Base-by-base conservation (phyloP, 768 basidiomycete genomes). In the Mycena vitilis region DNA sequence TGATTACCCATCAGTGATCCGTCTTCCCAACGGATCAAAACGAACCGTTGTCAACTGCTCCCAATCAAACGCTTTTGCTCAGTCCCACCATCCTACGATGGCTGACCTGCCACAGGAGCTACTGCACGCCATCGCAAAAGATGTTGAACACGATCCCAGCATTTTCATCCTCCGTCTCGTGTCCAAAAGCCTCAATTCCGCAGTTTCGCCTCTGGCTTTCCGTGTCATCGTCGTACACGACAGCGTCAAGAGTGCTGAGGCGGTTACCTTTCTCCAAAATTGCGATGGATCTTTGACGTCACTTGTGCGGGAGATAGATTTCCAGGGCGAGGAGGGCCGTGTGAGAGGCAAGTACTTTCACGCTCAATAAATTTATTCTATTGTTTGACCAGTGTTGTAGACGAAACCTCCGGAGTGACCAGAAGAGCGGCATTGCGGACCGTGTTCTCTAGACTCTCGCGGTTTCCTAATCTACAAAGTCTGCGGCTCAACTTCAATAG, bases 151-250 rank as follows among this genome's bases (percentile, higher is more conserved):
- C 16, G 25, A 47, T 9, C 11, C 44, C 2, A 34, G n/a, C 13
- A 56, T 70, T 1, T 22, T 65, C 42, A 38, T 23, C 11, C 65
- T 66, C 13, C 60, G 63, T 16, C 65, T 70, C 10, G 61, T 63
- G 7, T 70, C 63, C 25, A 62, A 62, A 66, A 44, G 44, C 20
- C 37, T 69, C 34, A 60, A 60, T 16, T 1, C n/a, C 20, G 48
- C 57, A 3, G 64, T 38, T 4, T 61, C 63, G 12, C 54, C 63
- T 12, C 15, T 51, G 40, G 61, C 60, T 4, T 63, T 66, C 38
- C 54, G 59, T 47, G 64, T 49, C 7, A 4, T 66, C 10, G 23
- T 22, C 18, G 44, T 65, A 12, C 44, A 22, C 10, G 64, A 70
- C 30, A 62, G 48, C 20, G 53, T 58, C 5, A 30, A 51, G 20